Base-by-base conservation (phyloP, 805 yeast genomes). In the Phaffomyces antillensis region DNA sequence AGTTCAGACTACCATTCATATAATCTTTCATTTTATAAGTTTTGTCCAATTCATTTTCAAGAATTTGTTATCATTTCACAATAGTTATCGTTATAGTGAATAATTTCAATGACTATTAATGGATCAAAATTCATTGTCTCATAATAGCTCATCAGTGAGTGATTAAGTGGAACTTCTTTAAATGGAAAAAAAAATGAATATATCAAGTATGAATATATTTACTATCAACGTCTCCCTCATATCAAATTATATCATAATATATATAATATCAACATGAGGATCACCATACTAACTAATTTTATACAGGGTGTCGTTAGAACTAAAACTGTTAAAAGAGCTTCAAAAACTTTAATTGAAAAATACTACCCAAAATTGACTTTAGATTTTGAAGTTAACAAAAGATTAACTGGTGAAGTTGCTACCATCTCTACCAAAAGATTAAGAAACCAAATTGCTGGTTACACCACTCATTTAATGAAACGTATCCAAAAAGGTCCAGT, bases 401-500 rank as follows among this genome's bases (percentile, higher is more conserved):
- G 99, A 81, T 83, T 95, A 72, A 85, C 96, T 66, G 85, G 88
- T 67, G 96, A 95, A 77, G 90, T 93, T 66, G 99, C 99, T 62
- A 90, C 86, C 74, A 95, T 93, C 71, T 97, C 91, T 76, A 88
- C 99, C 68, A 93, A 93, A 86, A 88, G 99, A 79, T 86, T 93
- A 76, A 93, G 99, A 83, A 93, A 93, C 93, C 93, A 93, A 88
- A 95, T 93, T 68, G 99, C 99, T 73, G 99, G 99, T 75, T 93
- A 91, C 96, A 93, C 99, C 76, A 93, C 99, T 70, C 99, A 93
- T 77, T 84, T 93, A 76, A 95, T 93, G 99, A 93, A 88, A 83
- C 90, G 99, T 82, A 93, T 93, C 71, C 98, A 95, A 79, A 93
- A 91, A 83, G 99, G 99, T 73, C 99, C 99, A 81, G 99, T 93